Conservation (phyloP, 108 stramenopile genomes). For the Hondaea fermentalgiana region DNA sequence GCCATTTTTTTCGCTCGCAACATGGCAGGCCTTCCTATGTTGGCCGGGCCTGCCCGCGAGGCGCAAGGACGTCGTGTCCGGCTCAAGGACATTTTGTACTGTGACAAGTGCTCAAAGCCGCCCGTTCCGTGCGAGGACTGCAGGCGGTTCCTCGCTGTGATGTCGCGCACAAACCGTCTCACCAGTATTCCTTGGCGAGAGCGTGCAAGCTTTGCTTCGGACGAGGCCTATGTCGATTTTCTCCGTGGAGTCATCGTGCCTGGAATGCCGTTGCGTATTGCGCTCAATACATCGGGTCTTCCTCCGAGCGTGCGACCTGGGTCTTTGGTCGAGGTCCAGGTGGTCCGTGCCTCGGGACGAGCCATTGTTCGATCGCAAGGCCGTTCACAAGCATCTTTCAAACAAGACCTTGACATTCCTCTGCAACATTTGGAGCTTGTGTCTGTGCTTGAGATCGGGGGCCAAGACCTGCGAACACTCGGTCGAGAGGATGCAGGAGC, state of each 20-base stretch:
- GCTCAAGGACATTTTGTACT: neutral
- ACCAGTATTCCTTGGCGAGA: neutral
- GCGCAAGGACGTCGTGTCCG: no score
- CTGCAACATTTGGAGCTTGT: neutral
- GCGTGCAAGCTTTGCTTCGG: neutral
- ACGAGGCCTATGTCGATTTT: neutral
- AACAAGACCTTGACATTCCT: neutral
- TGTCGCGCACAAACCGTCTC: neutral
- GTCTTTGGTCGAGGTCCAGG: neutral
- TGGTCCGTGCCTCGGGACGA: neutral
- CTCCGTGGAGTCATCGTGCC: neutral
- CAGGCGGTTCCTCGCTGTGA: neutral
- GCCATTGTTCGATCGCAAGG: neutral
- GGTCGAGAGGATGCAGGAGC: no score
- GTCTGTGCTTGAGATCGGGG: neutral
- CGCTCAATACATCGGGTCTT: neutral
- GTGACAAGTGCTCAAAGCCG: neutral
- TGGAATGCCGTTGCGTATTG: neutral
- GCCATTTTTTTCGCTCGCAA: neutral
- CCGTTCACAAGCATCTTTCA: neutral
- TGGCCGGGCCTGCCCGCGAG: neutral
- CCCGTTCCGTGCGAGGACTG: slow-evolving; percentile 1
- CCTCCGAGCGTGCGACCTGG: neutral
- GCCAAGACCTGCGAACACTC: neutral
- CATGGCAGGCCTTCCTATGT: neutral